These are phyloP conservation scores for Rhexocercosporidium sp. DNA, from an alignment of 2,329 filamentous ascomycete genomes.

Conservation along the genomic window DNA sequence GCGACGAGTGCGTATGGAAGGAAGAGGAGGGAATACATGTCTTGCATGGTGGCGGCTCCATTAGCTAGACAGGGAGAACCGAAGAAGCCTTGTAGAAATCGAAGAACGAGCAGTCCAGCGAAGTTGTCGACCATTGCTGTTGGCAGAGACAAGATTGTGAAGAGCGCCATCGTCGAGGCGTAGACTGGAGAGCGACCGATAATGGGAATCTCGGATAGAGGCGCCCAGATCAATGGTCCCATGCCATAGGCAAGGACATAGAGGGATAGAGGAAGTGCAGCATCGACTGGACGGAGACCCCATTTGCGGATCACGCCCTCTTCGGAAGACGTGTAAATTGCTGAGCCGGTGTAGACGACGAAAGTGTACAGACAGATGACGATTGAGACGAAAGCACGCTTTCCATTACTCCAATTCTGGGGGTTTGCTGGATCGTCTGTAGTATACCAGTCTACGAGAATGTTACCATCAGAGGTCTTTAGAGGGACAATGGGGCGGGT, in stretches of 20 bases:
- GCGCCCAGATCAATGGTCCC: slow-evolving; percentile 69
- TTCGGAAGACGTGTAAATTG: slow-evolving; percentile 54
- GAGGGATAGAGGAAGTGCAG: slow-evolving; percentile 63
- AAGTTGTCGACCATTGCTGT: slow-evolving; percentile 68
- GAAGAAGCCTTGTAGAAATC: slow-evolving; percentile 70
- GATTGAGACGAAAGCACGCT: slow-evolving; percentile 48
- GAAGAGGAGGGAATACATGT: slow-evolving; percentile 59
- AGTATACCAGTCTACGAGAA: slow-evolving; percentile 60
- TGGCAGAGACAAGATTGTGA: slow-evolving; percentile 69
- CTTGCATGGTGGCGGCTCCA: slow-evolving; percentile 56
- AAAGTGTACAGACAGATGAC: slow-evolving; percentile 64
- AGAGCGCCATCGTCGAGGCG: slow-evolving; percentile 69
- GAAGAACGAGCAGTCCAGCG: slow-evolving; percentile 64
- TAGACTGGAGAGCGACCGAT: slow-evolving; percentile 74
- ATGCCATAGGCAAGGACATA: slow-evolving; percentile 69
- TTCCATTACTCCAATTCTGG: slow-evolving; percentile 56
- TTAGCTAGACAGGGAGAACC: slow-evolving; percentile 69
- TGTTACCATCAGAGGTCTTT: slow-evolving; percentile 49
- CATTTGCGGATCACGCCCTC: slow-evolving; percentile 58
- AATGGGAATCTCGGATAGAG: slow-evolving; percentile 68
- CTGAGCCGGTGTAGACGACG: slow-evolving; percentile 58
- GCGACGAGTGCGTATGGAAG: slow-evolving; percentile 63
- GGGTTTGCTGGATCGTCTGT: slow-evolving; percentile 61
- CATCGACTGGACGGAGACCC: slow-evolving; percentile 55
- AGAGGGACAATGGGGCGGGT: slow-evolving; percentile 53